Evolutionary conservation across 371 early-diverging fungal species (phyloP), one percentile per base, ranked within the genome.

Genomic region (Rozella allomycis): DNA sequence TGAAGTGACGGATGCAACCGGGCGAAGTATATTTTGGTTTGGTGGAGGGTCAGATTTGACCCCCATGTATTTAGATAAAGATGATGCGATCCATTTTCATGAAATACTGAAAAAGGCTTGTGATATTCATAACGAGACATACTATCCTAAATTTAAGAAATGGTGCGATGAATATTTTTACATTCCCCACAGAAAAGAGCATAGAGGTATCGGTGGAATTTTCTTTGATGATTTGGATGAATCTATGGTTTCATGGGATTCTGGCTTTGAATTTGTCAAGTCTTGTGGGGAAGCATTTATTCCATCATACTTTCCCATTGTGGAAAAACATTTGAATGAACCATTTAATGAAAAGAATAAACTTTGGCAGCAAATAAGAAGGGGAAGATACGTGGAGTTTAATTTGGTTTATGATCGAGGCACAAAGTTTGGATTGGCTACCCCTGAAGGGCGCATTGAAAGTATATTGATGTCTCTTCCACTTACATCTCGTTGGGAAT

Each of bases 371-470:
- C 73, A 79, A 37, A 36, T 84, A 11, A 65, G 84, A 23, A 67
- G 84, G 19, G 84, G 84, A 8, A 68, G 80, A 11, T 84, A 84
- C 43, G 80, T 77, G 6, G 84, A 84, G 47, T 84, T 84, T 49
- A 84, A 84, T 40, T 46, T 83, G 44, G 65, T 57, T 12, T 67
- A 77, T 46, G 84, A 84, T 45, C 66, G 84, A 20, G 84, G 84
- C 26, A 84, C 84, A 20, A 79, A 80, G 45, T 84, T 82, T 54
- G 84, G 84, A 3, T 47, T 84, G 30, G 50, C 64, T 43, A 79
- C 83, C 2, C 78, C 75, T n/a, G 76, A 78, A 20, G 68, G 80
- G 4, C 55, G 82, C n/a, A 74, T 80, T 20, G 84, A 84, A 49
- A 70, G 74, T 32, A 79, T 84, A 21, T 40, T 84, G 36, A 75